Evolutionary conservation across 2,329 filamentous ascomycete species (phyloP).

Genomic region (Stachybotrys chartarum): DNA sequence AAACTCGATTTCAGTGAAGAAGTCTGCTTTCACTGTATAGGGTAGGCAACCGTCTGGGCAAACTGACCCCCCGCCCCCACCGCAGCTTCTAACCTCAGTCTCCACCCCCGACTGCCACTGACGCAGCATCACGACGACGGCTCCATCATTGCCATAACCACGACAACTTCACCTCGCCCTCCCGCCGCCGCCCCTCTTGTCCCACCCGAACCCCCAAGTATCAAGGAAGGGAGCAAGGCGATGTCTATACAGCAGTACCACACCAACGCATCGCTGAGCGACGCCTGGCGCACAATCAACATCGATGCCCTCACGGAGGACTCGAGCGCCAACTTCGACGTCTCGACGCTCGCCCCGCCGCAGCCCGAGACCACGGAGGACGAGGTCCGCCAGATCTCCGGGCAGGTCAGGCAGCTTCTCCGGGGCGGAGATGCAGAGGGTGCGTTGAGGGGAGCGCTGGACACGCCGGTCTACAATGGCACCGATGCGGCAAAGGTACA

Average conservation of each 20-base stretch:
- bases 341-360: slow-evolving; percentile 71
- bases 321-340: slow-evolving; percentile 85
- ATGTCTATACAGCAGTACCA: slow-evolving; percentile 66
- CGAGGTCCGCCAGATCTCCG: slow-evolving; percentile 70
- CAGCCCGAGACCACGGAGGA: slow-evolving; percentile 66
- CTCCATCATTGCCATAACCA: neutral
- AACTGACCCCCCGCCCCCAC: neutral
- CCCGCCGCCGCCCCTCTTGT: neutral
- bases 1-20: neutral
- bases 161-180: neutral
- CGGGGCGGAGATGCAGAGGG: slow-evolving; percentile 83
- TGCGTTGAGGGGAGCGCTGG: slow-evolving; percentile 74
- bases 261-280: slow-evolving; percentile 50
- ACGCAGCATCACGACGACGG: neutral
- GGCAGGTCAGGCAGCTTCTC: slow-evolving; percentile 81
- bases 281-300: slow-evolving; percentile 83
- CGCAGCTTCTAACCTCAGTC: neutral
- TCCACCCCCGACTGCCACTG: neutral
- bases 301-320: slow-evolving; percentile 88
- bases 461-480: slow-evolving; percentile 72
- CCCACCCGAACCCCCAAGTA: neutral
- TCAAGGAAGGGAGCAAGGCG: neutral
- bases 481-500: slow-evolving; percentile 49
- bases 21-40: neutral
- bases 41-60: neutral